Conservation (phyloP, 768 basidiomycete species). For the Leccinum olivaceopallidum region DNA sequence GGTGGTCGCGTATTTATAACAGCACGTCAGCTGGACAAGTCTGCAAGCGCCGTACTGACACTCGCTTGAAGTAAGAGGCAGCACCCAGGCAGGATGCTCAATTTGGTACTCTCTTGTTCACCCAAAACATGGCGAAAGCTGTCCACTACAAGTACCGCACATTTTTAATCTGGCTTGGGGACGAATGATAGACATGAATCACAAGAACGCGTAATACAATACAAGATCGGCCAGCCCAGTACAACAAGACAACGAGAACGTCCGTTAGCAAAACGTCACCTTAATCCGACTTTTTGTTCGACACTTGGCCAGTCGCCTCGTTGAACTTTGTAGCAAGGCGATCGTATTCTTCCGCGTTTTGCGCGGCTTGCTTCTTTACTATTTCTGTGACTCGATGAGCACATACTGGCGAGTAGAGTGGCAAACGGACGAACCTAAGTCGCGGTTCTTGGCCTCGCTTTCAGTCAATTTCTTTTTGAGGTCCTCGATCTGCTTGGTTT, state of each 20-base stretch:
- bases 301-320: conserved; percentile 57
- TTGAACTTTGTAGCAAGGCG: conserved; percentile 79
- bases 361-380: conserved; percentile 78
- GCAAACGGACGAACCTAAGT: conserved; percentile 53
- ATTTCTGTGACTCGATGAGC: conserved; percentile 47
- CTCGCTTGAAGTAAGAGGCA: neutral
- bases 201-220: neutral
- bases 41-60: neutral
- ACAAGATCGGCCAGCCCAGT: neutral
- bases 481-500: conserved; percentile 51
- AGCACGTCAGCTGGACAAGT: neutral
- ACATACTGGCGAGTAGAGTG: neutral
- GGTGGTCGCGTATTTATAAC: neutral
- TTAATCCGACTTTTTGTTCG: conserved; percentile 68
- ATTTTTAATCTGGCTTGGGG: neutral
- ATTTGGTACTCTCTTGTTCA: too few relatives aligned
- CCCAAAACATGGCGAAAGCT: too few relatives aligned
- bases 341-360: conserved; percentile 81
- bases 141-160: too few relatives aligned
- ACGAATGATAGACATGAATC: neutral
- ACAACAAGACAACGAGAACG: neutral
- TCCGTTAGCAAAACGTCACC: neutral
- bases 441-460: conserved; percentile 57
- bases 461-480: conserved; percentile 68
- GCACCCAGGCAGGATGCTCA: too few relatives aligned